Base-by-base conservation (phyloP, 805 yeast species). In the Lipomyces kockii region DNA sequence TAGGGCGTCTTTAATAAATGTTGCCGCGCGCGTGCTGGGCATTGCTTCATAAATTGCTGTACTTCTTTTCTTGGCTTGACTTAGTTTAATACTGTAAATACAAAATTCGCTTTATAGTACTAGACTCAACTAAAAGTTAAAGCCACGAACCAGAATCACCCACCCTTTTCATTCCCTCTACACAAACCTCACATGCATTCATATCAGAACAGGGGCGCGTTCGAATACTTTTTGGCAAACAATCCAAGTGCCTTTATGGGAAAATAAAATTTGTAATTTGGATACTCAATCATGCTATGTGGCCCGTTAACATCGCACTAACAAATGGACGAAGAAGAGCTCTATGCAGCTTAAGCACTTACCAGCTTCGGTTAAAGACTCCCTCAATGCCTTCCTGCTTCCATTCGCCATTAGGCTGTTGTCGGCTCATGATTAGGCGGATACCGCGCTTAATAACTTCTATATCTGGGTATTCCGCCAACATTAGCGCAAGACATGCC, bases 211-310 rank as follows among this genome's bases (percentile, higher is more conserved):
- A 52, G 17, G 9, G 55, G 1, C 11, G 3, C 22, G 17, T 66
- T 54, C 7, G 66, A 69, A 54, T 71, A 74, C 63, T 49, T 62
- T 4, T 74, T 61, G 9, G 79, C 73, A 65, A 84, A 92, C 73
- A 94, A 81, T 0, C 98, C 98, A 55, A 95, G 80, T 0, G 99
- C 99, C 79, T 95, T 95, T 73, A 94, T 89, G 0, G 98, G 89
- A 78, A 95, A 95, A 66, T 92, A 80, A 74, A 89, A 94, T 79
- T 89, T 87, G 79, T 95, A 95, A 74, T 92, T 91, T 52, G 98
- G 98, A 77, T 95, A 95, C 78, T 95, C 98, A 75, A 95, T 95
- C 70, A 69, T 70, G 67, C 55, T 52, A 25, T 8, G 14, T n/a
- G 22, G 20, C 9, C 20, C 49, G 58, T 57, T 35, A 57, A n/a